A percentile compares a stretch with the other conserved stretches of the same genome.
Evolutionary conservation across 2,329 filamentous ascomycete species (phyloP).

Genomic region (Pseudonectria buxi): DNA sequence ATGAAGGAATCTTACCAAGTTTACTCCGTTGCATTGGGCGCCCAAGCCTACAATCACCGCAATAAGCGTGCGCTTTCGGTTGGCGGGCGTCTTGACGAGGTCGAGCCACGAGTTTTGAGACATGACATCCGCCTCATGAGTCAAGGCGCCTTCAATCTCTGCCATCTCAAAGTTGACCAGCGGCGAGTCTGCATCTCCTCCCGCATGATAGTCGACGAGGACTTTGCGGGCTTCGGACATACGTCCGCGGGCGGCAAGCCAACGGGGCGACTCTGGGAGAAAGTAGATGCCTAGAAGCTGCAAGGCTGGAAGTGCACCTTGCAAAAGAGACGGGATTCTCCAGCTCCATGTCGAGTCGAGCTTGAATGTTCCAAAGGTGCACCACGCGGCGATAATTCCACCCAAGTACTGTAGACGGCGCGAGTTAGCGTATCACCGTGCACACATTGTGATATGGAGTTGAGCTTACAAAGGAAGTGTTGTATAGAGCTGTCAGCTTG

Average conservation of each 20-base stretch:
- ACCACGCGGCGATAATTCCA: constrained; percentile 23
- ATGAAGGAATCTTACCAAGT: too few species aligned
- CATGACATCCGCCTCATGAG: constrained; percentile 24
- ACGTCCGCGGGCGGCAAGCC: constrained; percentile 27
- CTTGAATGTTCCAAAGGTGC: constrained; percentile 21
- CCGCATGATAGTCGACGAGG: constrained; percentile 34
- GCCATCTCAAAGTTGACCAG: constrained; percentile 35
- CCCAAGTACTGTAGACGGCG: constrained; percentile 24
- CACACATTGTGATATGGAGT: too few species aligned
- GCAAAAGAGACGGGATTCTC: constrained; percentile 22
- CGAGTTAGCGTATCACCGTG: too few species aligned
- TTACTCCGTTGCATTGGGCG: too few species aligned
- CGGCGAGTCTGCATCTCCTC: constrained; percentile 32
- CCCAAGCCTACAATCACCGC: too few species aligned
- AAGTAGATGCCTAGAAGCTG: constrained; percentile 20
- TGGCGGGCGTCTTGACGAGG: constrained; percentile 31
- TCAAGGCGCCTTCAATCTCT: constrained; percentile 32
- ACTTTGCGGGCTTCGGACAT: constrained; percentile 30
- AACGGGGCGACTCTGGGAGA: constrained; percentile 23
- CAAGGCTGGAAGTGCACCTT: constrained; percentile 15
- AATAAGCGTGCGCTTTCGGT: too few species aligned
- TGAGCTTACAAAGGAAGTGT: constrained; percentile 24
- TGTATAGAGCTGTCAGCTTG: constrained; percentile 27
- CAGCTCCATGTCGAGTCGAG: constrained; percentile 18
- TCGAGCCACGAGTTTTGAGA: constrained; percentile 32